These are phyloP conservation scores for Ambrosiella xylebori DNA, from an alignment of 2,329 filamentous ascomycete species.

Conservation along the genomic window DNA sequence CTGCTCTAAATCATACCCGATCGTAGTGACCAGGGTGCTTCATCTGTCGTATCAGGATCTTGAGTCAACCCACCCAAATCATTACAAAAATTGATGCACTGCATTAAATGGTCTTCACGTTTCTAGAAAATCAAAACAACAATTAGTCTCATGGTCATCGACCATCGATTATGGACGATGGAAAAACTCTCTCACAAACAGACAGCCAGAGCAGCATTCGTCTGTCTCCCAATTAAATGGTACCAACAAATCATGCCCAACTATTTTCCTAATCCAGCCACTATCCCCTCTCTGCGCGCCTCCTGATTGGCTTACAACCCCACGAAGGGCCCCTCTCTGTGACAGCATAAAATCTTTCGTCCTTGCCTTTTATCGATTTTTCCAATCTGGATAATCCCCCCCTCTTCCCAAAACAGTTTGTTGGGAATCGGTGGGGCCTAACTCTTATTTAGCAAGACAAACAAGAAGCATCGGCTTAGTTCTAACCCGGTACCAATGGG, in stretches of 20 bases:
- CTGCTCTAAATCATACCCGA: no score
- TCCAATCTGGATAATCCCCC: background rate
- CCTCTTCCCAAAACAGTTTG: conserved; percentile 6
- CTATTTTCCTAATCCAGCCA: background rate
- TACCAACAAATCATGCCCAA: background rate
- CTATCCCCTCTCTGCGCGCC: background rate
- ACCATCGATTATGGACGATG: no score
- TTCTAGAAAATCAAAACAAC: no score
- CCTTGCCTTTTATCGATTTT: background rate
- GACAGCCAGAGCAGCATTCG: no score
- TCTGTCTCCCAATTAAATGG: background rate
- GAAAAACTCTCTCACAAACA: no score
- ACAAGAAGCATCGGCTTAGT: conserved; percentile 3
- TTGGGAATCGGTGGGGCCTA: conserved; percentile 9
- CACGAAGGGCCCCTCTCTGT: background rate
- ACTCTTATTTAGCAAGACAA: background rate
- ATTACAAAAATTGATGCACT: no score
- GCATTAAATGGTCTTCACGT: no score
- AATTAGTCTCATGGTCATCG: no score
- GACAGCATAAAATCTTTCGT: background rate
- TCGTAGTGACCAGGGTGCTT: no score
- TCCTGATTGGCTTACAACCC: background rate
- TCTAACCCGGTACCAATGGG: background rate
- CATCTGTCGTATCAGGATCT: no score
- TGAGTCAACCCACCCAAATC: no score